A percentile compares a stretch with the other conserved stretches of the same genome.
Evolutionary conservation across 176 grass and related monocot genomes (phyloP).

Genomic region (Otatea glauca): DNA sequence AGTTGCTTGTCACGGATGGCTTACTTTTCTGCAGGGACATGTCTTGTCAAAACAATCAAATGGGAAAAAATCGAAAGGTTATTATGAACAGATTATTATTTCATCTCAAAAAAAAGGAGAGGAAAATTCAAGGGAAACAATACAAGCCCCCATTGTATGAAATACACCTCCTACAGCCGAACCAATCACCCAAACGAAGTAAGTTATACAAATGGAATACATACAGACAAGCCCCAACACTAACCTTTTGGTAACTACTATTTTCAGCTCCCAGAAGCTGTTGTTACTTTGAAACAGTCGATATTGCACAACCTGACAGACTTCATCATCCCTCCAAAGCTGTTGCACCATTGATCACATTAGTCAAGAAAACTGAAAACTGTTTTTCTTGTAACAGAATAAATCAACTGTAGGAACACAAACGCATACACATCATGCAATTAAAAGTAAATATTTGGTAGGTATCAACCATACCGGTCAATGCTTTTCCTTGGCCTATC

Average conservation of each 20-base stretch:
- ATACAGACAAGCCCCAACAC: constrained; percentile 54
- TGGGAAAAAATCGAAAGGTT: not conserved
- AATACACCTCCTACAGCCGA: constrained; percentile 47
- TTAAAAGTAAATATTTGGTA: constrained; percentile 7
- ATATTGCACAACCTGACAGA: constrained; percentile 83
- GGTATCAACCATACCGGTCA: constrained; percentile 62
- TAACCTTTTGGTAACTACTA: constrained; percentile 44
- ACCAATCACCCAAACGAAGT: constrained; percentile 71
- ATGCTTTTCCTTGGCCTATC: constrained; percentile 93
- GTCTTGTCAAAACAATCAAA: not conserved
- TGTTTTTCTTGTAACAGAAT: not conserved
- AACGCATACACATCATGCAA: not conserved
- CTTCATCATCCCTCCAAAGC: constrained; percentile 98
- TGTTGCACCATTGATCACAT: constrained; percentile 44
- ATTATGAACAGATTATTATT: constrained; percentile 48
- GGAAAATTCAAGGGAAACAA: constrained; percentile 31
- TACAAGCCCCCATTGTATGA: constrained; percentile 38
- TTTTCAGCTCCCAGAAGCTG: constrained; percentile 66
- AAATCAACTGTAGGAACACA: not conserved
- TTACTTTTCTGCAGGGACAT: not conserved
- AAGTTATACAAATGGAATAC: constrained; percentile 57
- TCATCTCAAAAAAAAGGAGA: constrained; percentile 14
- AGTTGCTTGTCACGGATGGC: not conserved
- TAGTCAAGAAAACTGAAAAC: constrained; percentile 24
- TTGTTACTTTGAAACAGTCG: constrained; percentile 94